Conservation (phyloP, 2,329 filamentous ascomycete species). For the Fusarium sp. region DNA sequence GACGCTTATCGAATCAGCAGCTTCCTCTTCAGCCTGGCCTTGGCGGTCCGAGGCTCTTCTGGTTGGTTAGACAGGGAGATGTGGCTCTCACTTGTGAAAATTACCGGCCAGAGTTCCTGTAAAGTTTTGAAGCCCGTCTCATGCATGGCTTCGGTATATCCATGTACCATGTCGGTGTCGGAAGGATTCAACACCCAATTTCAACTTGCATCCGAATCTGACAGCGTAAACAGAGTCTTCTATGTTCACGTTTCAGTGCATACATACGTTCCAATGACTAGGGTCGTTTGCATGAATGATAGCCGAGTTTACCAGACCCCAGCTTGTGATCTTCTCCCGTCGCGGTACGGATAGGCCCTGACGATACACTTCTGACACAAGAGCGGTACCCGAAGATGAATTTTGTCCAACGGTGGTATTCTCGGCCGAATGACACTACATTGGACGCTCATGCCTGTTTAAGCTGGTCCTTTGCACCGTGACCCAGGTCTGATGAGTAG, state of each 20-base stretch:
- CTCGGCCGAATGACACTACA: slow-evolving; percentile 28
- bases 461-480: neutral
- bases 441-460: slow-evolving; percentile 3
- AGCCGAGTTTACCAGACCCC: slow-evolving; percentile 23
- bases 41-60: slow-evolving; percentile 24
- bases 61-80: slow-evolving; percentile 27
- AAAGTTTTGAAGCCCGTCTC: neutral
- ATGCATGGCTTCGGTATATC: neutral
- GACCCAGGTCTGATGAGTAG: neutral
- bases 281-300: slow-evolving; percentile 24
- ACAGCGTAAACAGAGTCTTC: slow-evolving; percentile 10
- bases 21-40: slow-evolving; percentile 21
- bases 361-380: slow-evolving; percentile 13
- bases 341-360: neutral
- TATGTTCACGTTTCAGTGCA: slow-evolving; percentile 1
- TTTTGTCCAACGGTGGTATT: slow-evolving; percentile 38
- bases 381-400: slow-evolving; percentile 21
- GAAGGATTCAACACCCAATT: slow-evolving; percentile 22
- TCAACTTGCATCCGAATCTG: slow-evolving; percentile 10
- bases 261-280: slow-evolving; percentile 7
- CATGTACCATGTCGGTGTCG: slow-evolving; percentile 21
- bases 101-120: neutral
- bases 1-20: slow-evolving; percentile 36
- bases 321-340: slow-evolving; percentile 5
- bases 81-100: slow-evolving; percentile 30